Base-by-base conservation (phyloP, 31 red algal genomes). In the Porphyra umbilicalis region DNA sequence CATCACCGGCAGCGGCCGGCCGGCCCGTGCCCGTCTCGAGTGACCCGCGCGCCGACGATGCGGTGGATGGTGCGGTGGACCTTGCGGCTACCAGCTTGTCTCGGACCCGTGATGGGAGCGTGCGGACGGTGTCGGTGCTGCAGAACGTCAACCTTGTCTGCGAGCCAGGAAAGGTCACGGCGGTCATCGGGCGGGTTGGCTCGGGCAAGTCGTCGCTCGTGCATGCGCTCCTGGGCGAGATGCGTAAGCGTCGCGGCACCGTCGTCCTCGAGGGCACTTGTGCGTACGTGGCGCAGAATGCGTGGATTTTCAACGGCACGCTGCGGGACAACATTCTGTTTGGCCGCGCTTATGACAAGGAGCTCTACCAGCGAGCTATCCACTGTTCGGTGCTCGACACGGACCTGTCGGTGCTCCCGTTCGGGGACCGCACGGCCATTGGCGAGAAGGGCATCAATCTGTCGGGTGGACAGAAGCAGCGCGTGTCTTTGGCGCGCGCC, bases 281-380 rank as follows among this genome's bases (percentile, higher is more conserved):
- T 44, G 91, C 97, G 9, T 99, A 99, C 81, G 94, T 89, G 36
- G 97, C 93, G 11, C 94, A 99, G 44, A 93, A 85, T 33, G 89
- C 97, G 35, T 99, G 93, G 91, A 96, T 99, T 84, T 94, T 94
- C 78, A 92, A 99, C 83, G 97, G 93, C 35, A 96, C 97, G 6
- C 75, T 99, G 31, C 85, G 97, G 75, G 91, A 90, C 76, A 99
- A 99, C 67, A 92, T 99, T 39, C 84, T 87, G 34, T 99, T 99
- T 80, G 97, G 97, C 35, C 83, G 84, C 15, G 82, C 88, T 9
- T 99, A 94, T 74, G 88, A 99, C 35, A 78, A 88, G 57, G 77
- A 83, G 81, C 76, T 83, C 16, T 99, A 99, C 74, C 40, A 83
- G 32, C 85, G 71, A 38, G 90, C 92, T 7, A 37, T 97, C 11